Evolutionary conservation across 1,139 yeast genomes (phyloP).

Genomic region (Yamadazyma diddensiae): DNA sequence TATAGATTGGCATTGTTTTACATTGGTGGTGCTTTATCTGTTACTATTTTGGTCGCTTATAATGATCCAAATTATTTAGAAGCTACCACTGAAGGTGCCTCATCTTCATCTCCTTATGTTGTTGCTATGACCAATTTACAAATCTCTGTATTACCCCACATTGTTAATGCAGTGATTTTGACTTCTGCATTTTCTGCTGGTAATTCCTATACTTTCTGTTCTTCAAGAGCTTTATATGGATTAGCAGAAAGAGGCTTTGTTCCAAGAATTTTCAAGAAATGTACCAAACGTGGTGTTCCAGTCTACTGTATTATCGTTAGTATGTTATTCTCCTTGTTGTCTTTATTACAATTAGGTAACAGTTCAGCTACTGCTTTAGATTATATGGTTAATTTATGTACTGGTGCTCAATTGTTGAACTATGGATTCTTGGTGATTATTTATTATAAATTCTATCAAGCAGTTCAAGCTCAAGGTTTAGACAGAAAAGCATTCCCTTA

Average conservation of each 20-base stretch:
- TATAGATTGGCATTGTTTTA: conserved; percentile 69
- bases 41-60: conserved; percentile 38
- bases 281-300: conserved; percentile 47
- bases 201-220: conserved; percentile 41
- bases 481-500: conserved; percentile 68
- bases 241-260: conserved; percentile 40
- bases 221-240: conserved; percentile 42
- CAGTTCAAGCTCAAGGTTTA: conserved; percentile 61
- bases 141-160: conserved; percentile 38
- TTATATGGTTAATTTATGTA: conserved; percentile 74
- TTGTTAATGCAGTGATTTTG: conserved; percentile 42
- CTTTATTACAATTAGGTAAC: conserved; percentile 50
- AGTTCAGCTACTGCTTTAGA: conserved; percentile 68
- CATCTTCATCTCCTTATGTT: conserved; percentile 44
- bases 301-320: conserved; percentile 54
- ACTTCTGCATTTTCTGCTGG: conserved; percentile 47
- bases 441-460: conserved; percentile 58
- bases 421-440: conserved; percentile 62
- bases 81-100: conserved; percentile 15
- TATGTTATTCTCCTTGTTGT: conserved; percentile 62
- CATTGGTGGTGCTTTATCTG: conserved; percentile 47
- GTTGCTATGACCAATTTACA: conserved; percentile 43
- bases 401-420: conserved; percentile 78
- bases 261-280: conserved; percentile 32
- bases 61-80: conserved; percentile 34